These are phyloP conservation scores for Prunella vulgaris DNA, from an alignment of 257 asterid genomes.

Conservation along the genomic window DNA sequence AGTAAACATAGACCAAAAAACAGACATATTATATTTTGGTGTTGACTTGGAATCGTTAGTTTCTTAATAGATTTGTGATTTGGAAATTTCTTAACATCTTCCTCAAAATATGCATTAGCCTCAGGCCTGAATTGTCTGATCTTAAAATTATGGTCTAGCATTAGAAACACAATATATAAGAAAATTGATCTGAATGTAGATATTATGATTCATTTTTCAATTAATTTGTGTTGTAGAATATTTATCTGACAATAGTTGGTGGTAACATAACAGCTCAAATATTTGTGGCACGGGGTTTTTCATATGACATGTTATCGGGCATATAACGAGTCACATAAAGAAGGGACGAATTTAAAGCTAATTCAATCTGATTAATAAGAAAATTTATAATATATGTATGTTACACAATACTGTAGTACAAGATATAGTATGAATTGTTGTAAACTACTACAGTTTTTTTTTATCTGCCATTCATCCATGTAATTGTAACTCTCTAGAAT, in stretches of 20 bases:
- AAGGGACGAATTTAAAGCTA: too few relatives aligned
- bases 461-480: too few relatives aligned
- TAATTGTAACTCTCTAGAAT: too few relatives aligned
- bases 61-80: background rate
- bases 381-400: too few relatives aligned
- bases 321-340: too few relatives aligned
- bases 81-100: background rate
- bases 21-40: background rate
- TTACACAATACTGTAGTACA: too few relatives aligned
- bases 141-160: background rate
- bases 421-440: too few relatives aligned
- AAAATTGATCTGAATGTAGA: background rate
- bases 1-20: too few relatives aligned
- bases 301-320: background rate
- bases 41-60: background rate
- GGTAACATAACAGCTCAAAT: background rate
- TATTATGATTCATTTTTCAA: background rate
- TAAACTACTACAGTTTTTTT: too few relatives aligned
- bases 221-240: background rate
- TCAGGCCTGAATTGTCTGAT: background rate
- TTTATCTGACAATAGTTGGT: background rate
- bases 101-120: too few relatives aligned
- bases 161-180: background rate
- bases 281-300: background rate
- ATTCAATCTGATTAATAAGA: too few relatives aligned